Conservation (phyloP, 2,329 filamentous ascomycete genomes). For the Xylariaceae sp. region DNA sequence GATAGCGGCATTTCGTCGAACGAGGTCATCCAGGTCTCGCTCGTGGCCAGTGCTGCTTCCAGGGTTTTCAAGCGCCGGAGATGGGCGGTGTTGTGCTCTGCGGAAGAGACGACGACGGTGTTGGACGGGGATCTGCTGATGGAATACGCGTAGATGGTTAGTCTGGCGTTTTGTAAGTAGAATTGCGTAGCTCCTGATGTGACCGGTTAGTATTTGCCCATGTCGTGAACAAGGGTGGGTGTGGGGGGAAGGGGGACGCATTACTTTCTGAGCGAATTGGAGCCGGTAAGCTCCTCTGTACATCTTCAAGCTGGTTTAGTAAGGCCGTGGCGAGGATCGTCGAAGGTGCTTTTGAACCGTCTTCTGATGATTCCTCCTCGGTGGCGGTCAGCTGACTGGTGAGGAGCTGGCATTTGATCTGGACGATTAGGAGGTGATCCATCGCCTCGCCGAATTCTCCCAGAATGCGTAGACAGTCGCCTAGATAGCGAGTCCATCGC, state of each 20-base stretch:
- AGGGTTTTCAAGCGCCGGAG: conserved; percentile 21
- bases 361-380: not conserved
- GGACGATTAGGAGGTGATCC: conserved; percentile 19
- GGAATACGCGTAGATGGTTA: conserved; percentile 20
- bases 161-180: conserved; percentile 21
- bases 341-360: not conserved
- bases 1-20: conserved; percentile 15
- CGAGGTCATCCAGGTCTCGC: conserved; percentile 19
- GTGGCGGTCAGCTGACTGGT: conserved; percentile 20
- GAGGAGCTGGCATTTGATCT: conserved; percentile 26
- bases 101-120: too few relatives aligned
- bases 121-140: not conserved
- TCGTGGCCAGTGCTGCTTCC: conserved; percentile 14
- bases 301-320: not conserved
- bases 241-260: not conserved
- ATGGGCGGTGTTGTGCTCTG: too few relatives aligned
- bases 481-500: conserved; percentile 22
- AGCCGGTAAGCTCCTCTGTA: not conserved
- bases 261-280: not conserved
- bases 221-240: not conserved
- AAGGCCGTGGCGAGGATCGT: not conserved
- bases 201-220: not conserved
- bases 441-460: conserved; percentile 16
- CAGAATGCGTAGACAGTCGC: conserved; percentile 18
- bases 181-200: conserved; percentile 17